Evolutionary conservation across 2,329 filamentous ascomycete species (phyloP).

Genomic region (Monilinia fructigena): DNA sequence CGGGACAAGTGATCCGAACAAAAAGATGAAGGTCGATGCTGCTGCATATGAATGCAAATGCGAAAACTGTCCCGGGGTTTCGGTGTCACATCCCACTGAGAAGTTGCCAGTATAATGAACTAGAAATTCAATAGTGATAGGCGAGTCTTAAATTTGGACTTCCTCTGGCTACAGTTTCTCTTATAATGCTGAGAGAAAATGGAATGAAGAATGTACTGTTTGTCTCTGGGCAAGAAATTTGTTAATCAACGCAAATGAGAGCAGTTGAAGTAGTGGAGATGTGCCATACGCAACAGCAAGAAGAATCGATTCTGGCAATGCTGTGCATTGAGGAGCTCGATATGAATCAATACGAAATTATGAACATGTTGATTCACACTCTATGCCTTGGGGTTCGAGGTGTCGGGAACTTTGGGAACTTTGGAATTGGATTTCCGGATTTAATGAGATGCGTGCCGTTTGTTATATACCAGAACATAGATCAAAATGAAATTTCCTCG

Average conservation of each 20-base stretch:
- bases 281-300: background rate
- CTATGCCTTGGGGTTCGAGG: background rate
- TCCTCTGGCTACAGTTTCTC: background rate
- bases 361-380: background rate
- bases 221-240: background rate
- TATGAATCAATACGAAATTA: background rate
- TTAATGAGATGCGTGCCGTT: background rate
- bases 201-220: background rate
- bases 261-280: background rate
- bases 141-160: background rate
- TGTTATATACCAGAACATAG: too few species aligned
- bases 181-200: background rate
- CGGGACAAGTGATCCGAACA: conserved; percentile 6
- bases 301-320: background rate
- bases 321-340: background rate
- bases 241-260: background rate
- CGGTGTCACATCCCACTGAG: conserved; percentile 11
- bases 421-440: background rate
- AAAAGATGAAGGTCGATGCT: conserved; percentile 28
- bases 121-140: background rate
- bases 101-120: conserved; percentile 26
- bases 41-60: conserved; percentile 29
- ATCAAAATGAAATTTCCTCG: background rate
- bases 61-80: conserved; percentile 26
- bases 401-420: background rate